Conservation (phyloP, 768 basidiomycete species). For the Russula sp. region DNA sequence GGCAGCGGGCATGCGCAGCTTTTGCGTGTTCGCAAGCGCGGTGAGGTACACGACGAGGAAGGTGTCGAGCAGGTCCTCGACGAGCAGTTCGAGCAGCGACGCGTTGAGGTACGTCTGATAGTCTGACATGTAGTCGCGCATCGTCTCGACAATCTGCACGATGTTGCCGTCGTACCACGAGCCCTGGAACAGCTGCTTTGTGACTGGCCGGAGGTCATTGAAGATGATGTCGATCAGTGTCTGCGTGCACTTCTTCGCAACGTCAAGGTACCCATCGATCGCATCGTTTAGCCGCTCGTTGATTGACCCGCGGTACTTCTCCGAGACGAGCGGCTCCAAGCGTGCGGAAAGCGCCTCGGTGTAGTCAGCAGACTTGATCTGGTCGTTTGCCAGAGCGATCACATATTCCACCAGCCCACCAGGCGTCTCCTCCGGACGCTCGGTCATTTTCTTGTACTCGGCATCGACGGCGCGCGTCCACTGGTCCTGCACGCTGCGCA, state of each 20-base stretch:
- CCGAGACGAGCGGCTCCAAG: conserved; percentile 85
- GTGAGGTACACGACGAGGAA: conserved; percentile 90
- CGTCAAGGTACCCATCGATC: conserved; percentile 96
- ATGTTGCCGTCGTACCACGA: conserved; percentile 89
- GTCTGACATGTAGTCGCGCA: conserved; percentile 95
- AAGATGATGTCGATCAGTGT: conserved; percentile 91
- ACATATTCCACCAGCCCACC: conserved; percentile 92
- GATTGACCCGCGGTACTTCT: conserved; percentile 81
- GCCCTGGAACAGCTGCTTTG: conserved; percentile 73
- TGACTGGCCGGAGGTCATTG: conserved; percentile 87
- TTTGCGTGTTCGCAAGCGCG: conserved; percentile 74
- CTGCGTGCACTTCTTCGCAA: conserved; percentile 95
- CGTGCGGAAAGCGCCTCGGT: conserved; percentile 80
- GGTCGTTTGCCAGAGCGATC: conserved; percentile 95
- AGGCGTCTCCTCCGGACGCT: conserved; percentile 81
- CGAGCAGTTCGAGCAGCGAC: conserved; percentile 80
- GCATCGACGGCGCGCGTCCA: conserved; percentile 79
- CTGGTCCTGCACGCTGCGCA: conserved; percentile 80
- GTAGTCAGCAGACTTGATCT: conserved; percentile 92
- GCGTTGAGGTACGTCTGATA: conserved; percentile 88
- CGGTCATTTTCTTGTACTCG: conserved; percentile 81
- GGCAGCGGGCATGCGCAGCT: conserved; percentile 79
- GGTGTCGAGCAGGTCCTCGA: conserved; percentile 87
- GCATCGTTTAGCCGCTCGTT: conserved; percentile 88
- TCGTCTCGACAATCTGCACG: conserved; percentile 86